Evolutionary conservation across 306 rosid species (phyloP), one percentile per base, ranked within the genome.

Genomic region (Senna siamea): DNA sequence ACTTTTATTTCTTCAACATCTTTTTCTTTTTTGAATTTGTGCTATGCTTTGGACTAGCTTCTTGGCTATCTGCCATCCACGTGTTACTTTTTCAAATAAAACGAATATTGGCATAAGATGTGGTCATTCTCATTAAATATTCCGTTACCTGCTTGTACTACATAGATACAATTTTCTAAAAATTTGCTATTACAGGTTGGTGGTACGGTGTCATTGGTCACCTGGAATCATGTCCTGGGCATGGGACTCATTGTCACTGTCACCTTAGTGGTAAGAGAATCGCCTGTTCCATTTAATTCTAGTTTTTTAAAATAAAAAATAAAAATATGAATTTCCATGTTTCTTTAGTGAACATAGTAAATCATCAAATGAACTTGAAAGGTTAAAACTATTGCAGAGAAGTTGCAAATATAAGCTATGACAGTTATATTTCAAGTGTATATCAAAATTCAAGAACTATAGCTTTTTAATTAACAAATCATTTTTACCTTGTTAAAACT

Each of bases 121-220:
- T 75, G 62, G 58, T 71, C 37, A 57, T 52, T 13, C 52, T 71
- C 37, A 57, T 52, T 13, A 38, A 55, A 56, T 73, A 30, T 64
- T 70, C 51, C 44, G 30, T 43, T 51, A 60, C 34, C 38, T 79
- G 32, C 32, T 18, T 70, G 32, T 18, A 51, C 47, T 76, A 35
- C 18, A 7, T 15, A 41, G 11, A 7, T 41, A 41, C 8, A 4
- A 0, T 59, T 46, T 80, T 56, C n/a, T 26, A 1, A 11, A 48
- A 52, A 43, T 74, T 59, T 54, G 37, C 40, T 46, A 12, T 58
- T 78, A 48, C 76, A 94, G 99, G 99, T 20, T 94, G 99, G 99
- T 94, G 99, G 99, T 92, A 90, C 64, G 92, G 97, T 41, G 86
- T 84, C 38, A 75, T 94, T 78, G 95, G 88, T 72, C 99, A 94